Evolutionary conservation across 345 rosid genomes (phyloP).

Genomic region (Rhizophora mangle): DNA sequence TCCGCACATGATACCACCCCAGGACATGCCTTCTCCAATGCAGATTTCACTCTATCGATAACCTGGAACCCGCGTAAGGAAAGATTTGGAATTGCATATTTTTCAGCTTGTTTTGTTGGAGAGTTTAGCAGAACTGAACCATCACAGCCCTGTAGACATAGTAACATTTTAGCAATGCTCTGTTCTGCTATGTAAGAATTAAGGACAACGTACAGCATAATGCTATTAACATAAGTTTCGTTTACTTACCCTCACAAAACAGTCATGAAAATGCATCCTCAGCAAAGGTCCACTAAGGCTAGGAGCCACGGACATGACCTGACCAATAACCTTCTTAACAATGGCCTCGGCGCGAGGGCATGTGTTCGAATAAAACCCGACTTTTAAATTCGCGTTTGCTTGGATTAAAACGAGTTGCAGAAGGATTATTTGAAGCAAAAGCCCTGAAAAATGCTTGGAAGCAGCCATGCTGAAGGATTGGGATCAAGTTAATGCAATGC

Average conservation of each 20-base stretch:
- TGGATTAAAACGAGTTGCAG: conserved; percentile 23
- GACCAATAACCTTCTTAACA: conserved; percentile 26
- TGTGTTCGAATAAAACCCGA: conserved; percentile 49
- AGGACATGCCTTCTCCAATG: conserved; percentile 65
- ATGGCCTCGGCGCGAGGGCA: conserved; percentile 53
- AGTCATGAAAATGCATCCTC: conserved; percentile 81
- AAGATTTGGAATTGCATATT: conserved; percentile 43
- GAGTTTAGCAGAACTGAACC: conserved; percentile 68
- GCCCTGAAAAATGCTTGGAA: conserved; percentile 25
- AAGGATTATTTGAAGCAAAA: conserved; percentile 23
- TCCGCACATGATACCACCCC: conserved; percentile 81
- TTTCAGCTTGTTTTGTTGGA: conserved; percentile 47
- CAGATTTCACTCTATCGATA: conserved; percentile 56
- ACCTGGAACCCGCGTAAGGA: conserved; percentile 55
- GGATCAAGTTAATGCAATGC: background rate
- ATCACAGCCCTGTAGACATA: conserved; percentile 64
- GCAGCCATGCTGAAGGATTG: conserved; percentile 25
- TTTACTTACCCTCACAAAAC: conserved; percentile 56
- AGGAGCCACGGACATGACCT: conserved; percentile 39
- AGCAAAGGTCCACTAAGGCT: conserved; percentile 56
- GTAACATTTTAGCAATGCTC: no score
- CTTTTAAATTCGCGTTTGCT: conserved; percentile 41
- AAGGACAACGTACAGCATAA: no score
- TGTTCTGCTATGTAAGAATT: no score
- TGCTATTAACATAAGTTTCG: no score